These are phyloP conservation scores for Hypoxylon cercidicola DNA, from an alignment of 495 filamentous ascomycete genomes.

Conservation along the genomic window DNA sequence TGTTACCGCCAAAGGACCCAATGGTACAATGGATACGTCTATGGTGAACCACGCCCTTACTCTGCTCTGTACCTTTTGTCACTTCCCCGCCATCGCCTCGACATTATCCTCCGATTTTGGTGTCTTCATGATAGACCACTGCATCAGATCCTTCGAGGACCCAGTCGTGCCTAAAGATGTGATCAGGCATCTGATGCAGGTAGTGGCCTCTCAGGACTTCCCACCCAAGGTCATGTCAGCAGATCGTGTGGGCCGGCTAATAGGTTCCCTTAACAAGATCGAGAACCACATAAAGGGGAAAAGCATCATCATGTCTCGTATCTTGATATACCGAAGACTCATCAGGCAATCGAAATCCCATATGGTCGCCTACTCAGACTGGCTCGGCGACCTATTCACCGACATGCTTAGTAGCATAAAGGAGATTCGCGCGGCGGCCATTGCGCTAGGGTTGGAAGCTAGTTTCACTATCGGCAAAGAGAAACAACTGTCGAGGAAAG, in stretches of 20 bases:
- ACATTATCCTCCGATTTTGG: slow-evolving; percentile 79
- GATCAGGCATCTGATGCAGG: slow-evolving; percentile 77
- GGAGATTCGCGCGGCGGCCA: slow-evolving; percentile 78
- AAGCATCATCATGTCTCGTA: slow-evolving; percentile 75
- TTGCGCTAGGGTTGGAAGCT: slow-evolving; percentile 74
- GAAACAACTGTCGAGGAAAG: slow-evolving; percentile 67
- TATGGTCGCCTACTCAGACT: slow-evolving; percentile 74
- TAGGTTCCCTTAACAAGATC: slow-evolving; percentile 74
- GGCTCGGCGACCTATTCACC: slow-evolving; percentile 83
- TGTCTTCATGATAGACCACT: slow-evolving; percentile 80
- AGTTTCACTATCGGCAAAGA: slow-evolving; percentile 73
- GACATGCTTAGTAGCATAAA: slow-evolving; percentile 81
- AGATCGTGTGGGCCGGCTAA: slow-evolving; percentile 71
- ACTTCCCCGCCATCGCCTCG: slow-evolving; percentile 70
- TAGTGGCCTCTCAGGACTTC: slow-evolving; percentile 83
- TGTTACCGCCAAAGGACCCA: slow-evolving; percentile 64
- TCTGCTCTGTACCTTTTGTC: slow-evolving; percentile 75
- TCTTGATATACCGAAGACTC: slow-evolving; percentile 80
- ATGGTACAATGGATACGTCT: slow-evolving; percentile 65
- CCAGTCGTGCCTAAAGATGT: slow-evolving; percentile 74
- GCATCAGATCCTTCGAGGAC: slow-evolving; percentile 71
- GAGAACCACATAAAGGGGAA: slow-evolving; percentile 80
- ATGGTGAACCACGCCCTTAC: slow-evolving; percentile 81
- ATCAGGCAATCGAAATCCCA: slow-evolving; percentile 71
- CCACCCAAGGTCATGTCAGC: slow-evolving; percentile 74